phyloP scores from a whole-genome alignment of 768 basidiomycete species.

The Mycena amicta region DNA sequence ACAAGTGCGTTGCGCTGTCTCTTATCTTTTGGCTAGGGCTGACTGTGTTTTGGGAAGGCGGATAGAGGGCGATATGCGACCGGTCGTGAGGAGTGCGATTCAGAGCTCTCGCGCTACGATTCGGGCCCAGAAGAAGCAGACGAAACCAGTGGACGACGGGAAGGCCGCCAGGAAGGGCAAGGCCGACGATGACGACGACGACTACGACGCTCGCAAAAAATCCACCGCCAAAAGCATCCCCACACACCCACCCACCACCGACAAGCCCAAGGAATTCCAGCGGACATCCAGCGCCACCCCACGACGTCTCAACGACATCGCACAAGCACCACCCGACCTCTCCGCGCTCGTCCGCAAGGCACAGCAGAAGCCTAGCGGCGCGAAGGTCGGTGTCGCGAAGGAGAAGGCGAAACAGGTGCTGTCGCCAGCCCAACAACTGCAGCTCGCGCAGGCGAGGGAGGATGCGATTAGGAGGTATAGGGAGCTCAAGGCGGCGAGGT shows the following conservation, averaged over 20 bases:
- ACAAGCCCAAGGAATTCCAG: slow-evolving; percentile 28
- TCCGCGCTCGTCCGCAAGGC: slow-evolving; percentile 57
- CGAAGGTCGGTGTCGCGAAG: slow-evolving; percentile 12
- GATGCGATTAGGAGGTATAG: slow-evolving; percentile 69
- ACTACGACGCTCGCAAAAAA: slow-evolving; percentile 21
- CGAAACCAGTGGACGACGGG: slow-evolving; percentile 25
- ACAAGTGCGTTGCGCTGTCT: slow-evolving; percentile 50
- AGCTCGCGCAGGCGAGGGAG: slow-evolving; percentile 79
- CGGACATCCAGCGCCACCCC: slow-evolving; percentile 41
- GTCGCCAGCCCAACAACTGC: slow-evolving; percentile 73
- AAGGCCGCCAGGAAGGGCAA: slow-evolving; percentile 22
- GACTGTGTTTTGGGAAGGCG: slow-evolving; percentile 49
- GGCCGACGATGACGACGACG: slow-evolving; percentile 23
- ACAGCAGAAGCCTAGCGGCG: slow-evolving; percentile 13
- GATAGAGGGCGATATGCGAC: slow-evolving; percentile 73
- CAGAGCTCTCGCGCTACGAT: slow-evolving; percentile 54
- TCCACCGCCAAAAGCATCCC: slow-evolving; percentile 17
- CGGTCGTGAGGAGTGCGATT: slow-evolving; percentile 61
- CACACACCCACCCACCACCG: slow-evolving; percentile 14
- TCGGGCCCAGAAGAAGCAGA: slow-evolving; percentile 47
- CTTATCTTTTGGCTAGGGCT: not conserved
- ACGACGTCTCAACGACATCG: slow-evolving; percentile 71
- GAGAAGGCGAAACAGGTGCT: slow-evolving; percentile 50
- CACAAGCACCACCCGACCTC: slow-evolving; percentile 66
- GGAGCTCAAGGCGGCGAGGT: slow-evolving; percentile 69